Evolutionary conservation across 495 filamentous ascomycete species (phyloP).

Genomic region (Articulospora tetracladia): DNA sequence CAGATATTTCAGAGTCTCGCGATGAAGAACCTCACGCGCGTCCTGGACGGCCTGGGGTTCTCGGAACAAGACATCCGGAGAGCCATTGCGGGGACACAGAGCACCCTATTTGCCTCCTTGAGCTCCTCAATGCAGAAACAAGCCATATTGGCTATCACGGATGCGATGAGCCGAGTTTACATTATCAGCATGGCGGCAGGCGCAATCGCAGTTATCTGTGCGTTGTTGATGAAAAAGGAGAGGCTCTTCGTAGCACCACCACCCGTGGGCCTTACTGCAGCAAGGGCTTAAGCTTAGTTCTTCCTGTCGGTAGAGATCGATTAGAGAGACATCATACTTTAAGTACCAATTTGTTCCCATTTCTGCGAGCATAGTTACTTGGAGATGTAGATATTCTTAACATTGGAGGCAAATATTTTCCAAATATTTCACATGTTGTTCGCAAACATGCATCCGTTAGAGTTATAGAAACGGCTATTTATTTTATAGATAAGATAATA

Average conservation of each 20-base stretch:
- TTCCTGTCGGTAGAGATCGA: background rate
- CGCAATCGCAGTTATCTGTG: slow-evolving; percentile 15
- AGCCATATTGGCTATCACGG: slow-evolving; percentile 36
- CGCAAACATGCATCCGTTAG: too few species aligned
- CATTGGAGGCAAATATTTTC: background rate
- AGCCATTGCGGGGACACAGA: slow-evolving; percentile 43
- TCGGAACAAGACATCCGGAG: slow-evolving; percentile 31
- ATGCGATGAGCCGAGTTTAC: slow-evolving; percentile 37
- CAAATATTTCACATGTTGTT: too few species aligned
- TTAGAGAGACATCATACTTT: background rate
- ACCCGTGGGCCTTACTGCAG: too few species aligned
- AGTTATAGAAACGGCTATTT: too few species aligned
- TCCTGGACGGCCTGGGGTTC: slow-evolving; percentile 29
- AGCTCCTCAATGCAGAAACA: slow-evolving; percentile 20
- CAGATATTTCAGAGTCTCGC: slow-evolving; percentile 43
- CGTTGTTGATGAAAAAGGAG: slow-evolving; percentile 10
- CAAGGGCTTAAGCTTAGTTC: too few species aligned
- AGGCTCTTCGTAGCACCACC: too few species aligned
- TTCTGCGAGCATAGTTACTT: background rate
- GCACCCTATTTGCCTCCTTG: slow-evolving; percentile 29
- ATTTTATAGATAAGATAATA: too few species aligned
- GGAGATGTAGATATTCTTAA: background rate
- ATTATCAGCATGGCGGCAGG: slow-evolving; percentile 37
- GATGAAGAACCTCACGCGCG: slow-evolving; percentile 15
- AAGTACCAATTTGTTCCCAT: background rate